Evolutionary conservation across 2,329 filamentous ascomycete species (phyloP), one percentile per base, ranked within the genome.

Genomic region (Aspergillus vadensis): DNA sequence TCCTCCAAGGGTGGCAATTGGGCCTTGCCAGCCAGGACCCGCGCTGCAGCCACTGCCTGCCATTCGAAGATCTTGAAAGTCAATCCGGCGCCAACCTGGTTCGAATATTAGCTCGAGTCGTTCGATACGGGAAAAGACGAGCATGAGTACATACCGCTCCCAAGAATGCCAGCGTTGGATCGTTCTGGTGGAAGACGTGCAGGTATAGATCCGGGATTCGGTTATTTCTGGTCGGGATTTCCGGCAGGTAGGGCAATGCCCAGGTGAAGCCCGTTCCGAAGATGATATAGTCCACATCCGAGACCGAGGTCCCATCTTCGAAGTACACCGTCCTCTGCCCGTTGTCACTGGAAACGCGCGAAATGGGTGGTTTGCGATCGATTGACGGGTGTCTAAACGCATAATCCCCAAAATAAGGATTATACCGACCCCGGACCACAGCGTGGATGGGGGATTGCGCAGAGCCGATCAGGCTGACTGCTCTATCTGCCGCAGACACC

Each of bases 31-130:
- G 86, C 82, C 0, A 89, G 78, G 1, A 87, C 72, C 0, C 86
- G 77, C 1, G 87, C 86, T 0, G 82, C 85, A 2, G 85, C 79
- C 0, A 88, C 86, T 8, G 86, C 86, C 70, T 89, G 87, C 85
- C 85, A 89, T 74, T 89, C 87, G 60, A 88, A 88, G 38, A 89
- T 81, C 69, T 87, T 88, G 75, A 90, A 90, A 0, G 87, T 90
- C 27, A 90, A 63, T 0, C 75, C 75, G 1, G 71, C 75, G 9
- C 72, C 71, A 23, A 76, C 72, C 73, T 76, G 39, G 72, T 15
- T 14, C 10, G 12, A 6, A n/a, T 38, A 36, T 69, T 44, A 69
- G 62, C 25, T 23, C 5, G 12, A 32, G 8, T 30, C 12, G n/a
- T 10, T 23, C 23, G 47, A 27, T 41, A 9, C 10, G n/a, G 12